These are phyloP conservation scores for Leptographium lundbergii DNA, from an alignment of 2,329 filamentous ascomycete species.

Conservation along the genomic window DNA sequence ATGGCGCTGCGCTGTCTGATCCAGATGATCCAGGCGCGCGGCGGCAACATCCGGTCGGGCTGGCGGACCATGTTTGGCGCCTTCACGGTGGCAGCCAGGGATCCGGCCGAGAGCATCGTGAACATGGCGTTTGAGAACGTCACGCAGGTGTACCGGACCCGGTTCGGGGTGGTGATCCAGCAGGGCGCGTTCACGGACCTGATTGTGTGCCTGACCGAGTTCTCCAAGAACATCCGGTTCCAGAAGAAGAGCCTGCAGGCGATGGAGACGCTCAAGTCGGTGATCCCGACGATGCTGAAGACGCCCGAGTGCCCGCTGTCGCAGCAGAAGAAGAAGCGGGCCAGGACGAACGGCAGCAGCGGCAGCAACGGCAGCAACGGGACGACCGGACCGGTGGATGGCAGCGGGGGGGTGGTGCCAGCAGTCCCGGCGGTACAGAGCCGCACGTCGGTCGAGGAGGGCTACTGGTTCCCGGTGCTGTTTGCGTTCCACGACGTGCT, in stretches of 20 bases:
- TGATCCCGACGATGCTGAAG: conserved; percentile 87
- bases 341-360: background rate
- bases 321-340: conserved; percentile 27
- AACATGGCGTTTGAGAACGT: conserved; percentile 96
- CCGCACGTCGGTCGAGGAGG: conserved; percentile 84
- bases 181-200: conserved; percentile 96
- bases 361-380: background rate
- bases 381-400: background rate
- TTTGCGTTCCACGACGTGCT: conserved; percentile 98
- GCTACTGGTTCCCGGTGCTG: conserved; percentile 96
- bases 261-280: conserved; percentile 87
- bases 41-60: conserved; percentile 91
- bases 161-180: conserved; percentile 90
- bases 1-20: conserved; percentile 93
- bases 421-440: conserved; percentile 37
- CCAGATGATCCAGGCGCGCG: conserved; percentile 96
- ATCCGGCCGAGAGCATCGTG: conserved; percentile 90
- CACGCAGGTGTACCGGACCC: conserved; percentile 84
- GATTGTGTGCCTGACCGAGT: conserved; percentile 91
- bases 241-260: conserved; percentile 97
- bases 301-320: conserved; percentile 92
- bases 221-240: conserved; percentile 97
- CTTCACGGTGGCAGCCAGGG: conserved; percentile 87
- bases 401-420: conserved; percentile 19
- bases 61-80: conserved; percentile 99